Conservation (phyloP, 2,329 filamentous ascomycete species). For the Pseudocercospora macadamiae region DNA sequence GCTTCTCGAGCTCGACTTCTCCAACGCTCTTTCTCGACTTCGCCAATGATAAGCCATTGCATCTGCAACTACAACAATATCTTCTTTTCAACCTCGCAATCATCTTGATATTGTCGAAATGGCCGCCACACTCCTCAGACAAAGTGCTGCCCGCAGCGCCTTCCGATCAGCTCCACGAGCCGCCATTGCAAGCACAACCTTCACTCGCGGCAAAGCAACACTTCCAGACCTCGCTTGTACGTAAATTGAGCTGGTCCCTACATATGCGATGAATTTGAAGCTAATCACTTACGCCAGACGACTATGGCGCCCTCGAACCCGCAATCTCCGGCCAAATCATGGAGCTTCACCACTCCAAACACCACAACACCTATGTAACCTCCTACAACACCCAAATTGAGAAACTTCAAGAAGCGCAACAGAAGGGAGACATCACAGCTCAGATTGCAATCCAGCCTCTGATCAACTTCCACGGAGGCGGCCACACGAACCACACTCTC, state of each 20-base stretch:
- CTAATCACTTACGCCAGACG: slow-evolving; percentile 61
- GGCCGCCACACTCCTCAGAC: slow-evolving; percentile 76
- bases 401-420: slow-evolving; percentile 64
- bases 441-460: slow-evolving; percentile 60
- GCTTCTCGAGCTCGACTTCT: not conserved
- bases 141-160: slow-evolving; percentile 69
- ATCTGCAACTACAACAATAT: not conserved
- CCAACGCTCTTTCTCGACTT: not conserved
- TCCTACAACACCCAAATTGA: slow-evolving; percentile 80
- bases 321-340: slow-evolving; percentile 87
- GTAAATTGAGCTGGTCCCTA: slow-evolving; percentile 28
- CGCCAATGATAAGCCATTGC: not conserved
- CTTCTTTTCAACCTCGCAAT: not conserved
- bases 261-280: not conserved
- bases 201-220: slow-evolving; percentile 85
- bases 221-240: slow-evolving; percentile 84
- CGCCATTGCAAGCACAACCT: slow-evolving; percentile 70
- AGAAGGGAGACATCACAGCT: slow-evolving; percentile 56
- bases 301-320: slow-evolving; percentile 92
- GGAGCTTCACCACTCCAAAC: slow-evolving; percentile 92
- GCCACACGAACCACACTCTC: slow-evolving; percentile 68
- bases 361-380: slow-evolving; percentile 93
- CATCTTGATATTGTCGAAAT: slow-evolving; percentile 50
- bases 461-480: slow-evolving; percentile 69
- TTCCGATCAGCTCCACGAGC: slow-evolving; percentile 68